These are phyloP conservation scores for Reticulascus tulasneorum DNA, from an alignment of 2,329 filamentous ascomycete genomes.

Conservation along the genomic window DNA sequence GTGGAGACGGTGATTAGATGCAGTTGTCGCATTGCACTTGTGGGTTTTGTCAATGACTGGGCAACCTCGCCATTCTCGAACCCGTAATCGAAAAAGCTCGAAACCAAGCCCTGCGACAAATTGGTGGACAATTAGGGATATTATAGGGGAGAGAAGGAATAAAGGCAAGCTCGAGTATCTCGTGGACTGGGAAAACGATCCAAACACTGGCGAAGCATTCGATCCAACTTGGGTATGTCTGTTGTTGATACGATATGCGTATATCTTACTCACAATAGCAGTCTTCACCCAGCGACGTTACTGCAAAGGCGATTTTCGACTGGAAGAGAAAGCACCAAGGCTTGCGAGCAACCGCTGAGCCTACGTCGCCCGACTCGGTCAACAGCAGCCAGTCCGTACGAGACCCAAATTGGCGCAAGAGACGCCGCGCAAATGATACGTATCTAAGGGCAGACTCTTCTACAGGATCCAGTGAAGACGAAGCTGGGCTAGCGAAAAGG, in stretches of 20 bases:
- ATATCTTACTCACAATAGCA: slow-evolving; percentile 5
- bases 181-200: slow-evolving; percentile 33
- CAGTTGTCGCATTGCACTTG: no score
- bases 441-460: no score
- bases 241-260: not conserved
- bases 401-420: slow-evolving; percentile 5
- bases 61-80: slow-evolving; percentile 6
- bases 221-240: slow-evolving; percentile 28
- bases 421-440: no score
- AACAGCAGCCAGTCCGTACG: slow-evolving; percentile 11
- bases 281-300: slow-evolving; percentile 22
- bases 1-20: no score
- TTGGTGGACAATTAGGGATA: slow-evolving; percentile 30
- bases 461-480: no score
- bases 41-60: slow-evolving; percentile 14
- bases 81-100: slow-evolving; percentile 5
- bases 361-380: not conserved
- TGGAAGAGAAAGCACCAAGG: slow-evolving; percentile 22
- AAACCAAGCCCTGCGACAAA: slow-evolving; percentile 12
- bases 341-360: not conserved
- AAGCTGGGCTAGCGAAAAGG: no score
- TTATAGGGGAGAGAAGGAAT: slow-evolving; percentile 28
- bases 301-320: slow-evolving; percentile 23
- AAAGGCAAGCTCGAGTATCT: slow-evolving; percentile 27
- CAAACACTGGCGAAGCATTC: slow-evolving; percentile 26